phyloP scores from a whole-genome alignment of 768 basidiomycete species.

The Lactarius sanguifluus region DNA sequence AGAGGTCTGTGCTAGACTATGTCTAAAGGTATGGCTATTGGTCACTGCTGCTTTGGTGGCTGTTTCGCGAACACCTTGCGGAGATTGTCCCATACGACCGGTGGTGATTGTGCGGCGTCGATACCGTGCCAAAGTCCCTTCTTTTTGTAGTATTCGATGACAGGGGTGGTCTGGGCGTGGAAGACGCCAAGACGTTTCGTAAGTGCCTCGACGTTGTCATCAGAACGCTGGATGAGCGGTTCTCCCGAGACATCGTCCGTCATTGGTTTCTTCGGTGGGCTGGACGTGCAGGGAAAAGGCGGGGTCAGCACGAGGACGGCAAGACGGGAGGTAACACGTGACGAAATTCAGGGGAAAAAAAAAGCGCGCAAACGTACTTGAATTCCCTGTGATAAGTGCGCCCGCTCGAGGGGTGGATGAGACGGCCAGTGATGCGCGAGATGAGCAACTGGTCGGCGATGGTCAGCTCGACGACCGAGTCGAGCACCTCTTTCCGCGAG shows the following conservation, averaged over 20 bases:
- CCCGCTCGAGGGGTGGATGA: constrained; percentile 88
- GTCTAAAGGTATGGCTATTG: constrained; percentile 1
- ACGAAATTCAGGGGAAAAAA: not conserved
- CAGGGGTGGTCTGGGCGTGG: constrained; percentile 93
- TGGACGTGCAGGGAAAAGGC: constrained; percentile 37
- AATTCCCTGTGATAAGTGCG: constrained; percentile 95
- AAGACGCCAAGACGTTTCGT: constrained; percentile 85
- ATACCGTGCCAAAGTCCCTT: constrained; percentile 88
- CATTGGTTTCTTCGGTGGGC: constrained; percentile 96
- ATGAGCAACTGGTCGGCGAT: constrained; percentile 96
- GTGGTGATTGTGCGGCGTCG: constrained; percentile 92
- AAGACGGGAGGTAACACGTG: not conserved
- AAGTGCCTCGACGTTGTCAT: constrained; percentile 96
- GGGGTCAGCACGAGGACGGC: not conserved
- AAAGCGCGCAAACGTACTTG: constrained; percentile 53
- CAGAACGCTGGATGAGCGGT: constrained; percentile 93
- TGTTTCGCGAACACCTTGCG: constrained; percentile 59
- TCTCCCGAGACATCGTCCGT: constrained; percentile 94
- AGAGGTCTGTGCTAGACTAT: not conserved
- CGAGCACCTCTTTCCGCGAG: constrained; percentile 78
- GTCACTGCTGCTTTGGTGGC: constrained; percentile 15
- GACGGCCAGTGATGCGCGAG: constrained; percentile 94
- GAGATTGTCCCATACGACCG: constrained; percentile 86
- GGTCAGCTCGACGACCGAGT: constrained; percentile 88
- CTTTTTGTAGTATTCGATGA: constrained; percentile 92